phyloP scores from a whole-genome alignment of 2,329 filamentous ascomycete species.

The Tolypocladium paradoxum region DNA sequence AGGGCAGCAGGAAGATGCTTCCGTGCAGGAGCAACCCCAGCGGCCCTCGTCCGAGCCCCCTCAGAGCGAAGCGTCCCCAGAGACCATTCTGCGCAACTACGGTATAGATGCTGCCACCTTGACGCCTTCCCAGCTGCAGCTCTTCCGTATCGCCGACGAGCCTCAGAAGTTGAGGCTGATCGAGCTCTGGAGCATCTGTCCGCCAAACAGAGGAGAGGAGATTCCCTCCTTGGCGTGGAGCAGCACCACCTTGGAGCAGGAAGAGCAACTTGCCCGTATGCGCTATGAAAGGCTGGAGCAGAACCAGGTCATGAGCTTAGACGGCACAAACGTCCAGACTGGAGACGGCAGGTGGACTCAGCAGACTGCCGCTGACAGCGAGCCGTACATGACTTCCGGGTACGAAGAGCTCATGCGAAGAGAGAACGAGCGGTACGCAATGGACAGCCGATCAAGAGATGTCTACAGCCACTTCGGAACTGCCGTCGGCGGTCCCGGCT shows the following conservation, averaged over 20 bases:
- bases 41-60: constrained; percentile 41
- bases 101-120: constrained; percentile 61
- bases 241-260: constrained; percentile 43
- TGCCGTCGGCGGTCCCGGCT: constrained; percentile 26
- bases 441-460: constrained; percentile 25
- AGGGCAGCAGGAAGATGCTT: constrained; percentile 14
- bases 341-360: constrained; percentile 42
- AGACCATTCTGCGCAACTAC: constrained; percentile 51
- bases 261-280: constrained; percentile 47
- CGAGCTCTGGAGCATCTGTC: constrained; percentile 77
- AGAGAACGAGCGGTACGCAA: constrained; percentile 41
- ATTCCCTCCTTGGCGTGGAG: constrained; percentile 43
- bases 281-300: constrained; percentile 44
- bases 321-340: constrained; percentile 41
- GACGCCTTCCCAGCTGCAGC: constrained; percentile 62
- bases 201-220: constrained; percentile 48
- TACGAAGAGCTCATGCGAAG: constrained; percentile 61
- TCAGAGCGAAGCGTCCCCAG: constrained; percentile 37
- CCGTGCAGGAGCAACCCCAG: constrained; percentile 23
- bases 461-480: constrained; percentile 34
- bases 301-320: constrained; percentile 37
- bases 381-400: constrained; percentile 77
- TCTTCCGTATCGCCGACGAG: constrained; percentile 66
- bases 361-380: constrained; percentile 36
- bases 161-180: constrained; percentile 65